Evolutionary conservation across 140 eudicot genomes (phyloP).

Genomic region (Stevia rebaudiana): DNA sequence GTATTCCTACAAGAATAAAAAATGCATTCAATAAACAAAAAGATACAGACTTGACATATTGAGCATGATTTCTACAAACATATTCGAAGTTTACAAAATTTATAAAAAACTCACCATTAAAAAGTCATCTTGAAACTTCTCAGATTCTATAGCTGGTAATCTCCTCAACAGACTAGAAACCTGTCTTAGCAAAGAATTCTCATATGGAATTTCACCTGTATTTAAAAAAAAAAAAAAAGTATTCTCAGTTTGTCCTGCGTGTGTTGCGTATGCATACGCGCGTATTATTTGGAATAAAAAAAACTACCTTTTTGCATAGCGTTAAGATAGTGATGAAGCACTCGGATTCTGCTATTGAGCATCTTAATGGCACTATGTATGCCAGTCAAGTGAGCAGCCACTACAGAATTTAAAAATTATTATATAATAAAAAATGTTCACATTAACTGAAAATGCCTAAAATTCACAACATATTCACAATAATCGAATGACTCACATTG

Average conservation of each 20-base stretch:
- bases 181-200: conserved; percentile 84
- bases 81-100: neutral
- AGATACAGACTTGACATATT: neutral
- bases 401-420: conserved; percentile 25
- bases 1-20: conserved; percentile 66
- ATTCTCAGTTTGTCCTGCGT: neutral
- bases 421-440: neutral
- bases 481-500: conserved; percentile 49
- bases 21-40: neutral
- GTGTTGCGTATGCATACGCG: neutral
- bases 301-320: conserved; percentile 87
- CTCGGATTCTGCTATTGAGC: conserved; percentile 91
- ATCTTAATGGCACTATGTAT: conserved; percentile 98
- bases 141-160: conserved; percentile 92
- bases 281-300: neutral
- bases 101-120: conserved; percentile 62
- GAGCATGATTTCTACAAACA: neutral
- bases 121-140: conserved; percentile 89
- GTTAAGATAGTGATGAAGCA: conserved; percentile 81
- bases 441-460: neutral
- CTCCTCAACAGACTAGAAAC: conserved; percentile 98
- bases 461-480: neutral
- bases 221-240: conserved; percentile 1
- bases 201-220: conserved; percentile 85
- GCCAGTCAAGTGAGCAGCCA: conserved; percentile 99